Percentiles rank a stretch among this genome's conserved stretches.
These are phyloP conservation scores for Zizania palustris DNA, from an alignment of 202 grass and related monocot genomes.

Conservation along the genomic window DNA sequence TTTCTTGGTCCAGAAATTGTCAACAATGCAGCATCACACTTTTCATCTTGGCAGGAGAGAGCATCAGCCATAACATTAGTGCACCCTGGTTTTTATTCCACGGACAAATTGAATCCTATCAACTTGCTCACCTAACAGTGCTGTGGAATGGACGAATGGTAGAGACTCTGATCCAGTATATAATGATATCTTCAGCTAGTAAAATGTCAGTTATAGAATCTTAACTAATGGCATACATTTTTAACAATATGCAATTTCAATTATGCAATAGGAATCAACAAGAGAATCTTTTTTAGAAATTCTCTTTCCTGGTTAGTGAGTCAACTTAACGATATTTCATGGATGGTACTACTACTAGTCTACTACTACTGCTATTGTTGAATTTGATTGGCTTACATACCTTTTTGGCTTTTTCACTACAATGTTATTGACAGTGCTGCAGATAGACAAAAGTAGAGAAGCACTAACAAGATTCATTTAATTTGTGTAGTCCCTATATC, in stretches of 20 bases:
- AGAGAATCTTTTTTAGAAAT: too few species aligned
- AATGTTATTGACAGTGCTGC: background rate
- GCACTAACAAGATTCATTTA: background rate
- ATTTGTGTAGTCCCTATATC: background rate
- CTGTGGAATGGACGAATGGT: too few species aligned
- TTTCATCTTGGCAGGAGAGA: too few species aligned
- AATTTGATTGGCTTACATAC: background rate
- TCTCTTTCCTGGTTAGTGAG: background rate
- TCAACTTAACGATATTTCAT: background rate
- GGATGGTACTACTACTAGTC: conserved; percentile 8
- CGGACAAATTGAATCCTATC: too few species aligned
- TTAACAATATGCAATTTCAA: background rate
- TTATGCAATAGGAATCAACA: background rate
- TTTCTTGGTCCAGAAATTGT: too few species aligned
- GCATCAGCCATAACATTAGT: too few species aligned
- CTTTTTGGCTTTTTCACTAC: background rate
- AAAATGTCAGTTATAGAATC: background rate
- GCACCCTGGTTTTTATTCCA: too few species aligned
- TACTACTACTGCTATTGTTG: background rate
- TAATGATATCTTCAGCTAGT: background rate
- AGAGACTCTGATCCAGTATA: background rate
- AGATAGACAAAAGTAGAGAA: background rate
- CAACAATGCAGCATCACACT: too few species aligned
- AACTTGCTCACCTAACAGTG: too few species aligned
- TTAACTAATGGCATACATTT: background rate